A percentile compares a stretch with the other conserved stretches of the same genome.
Conservation (phyloP, 1,284 basidiomycete species). For the Austroboletus rostrupii region DNA sequence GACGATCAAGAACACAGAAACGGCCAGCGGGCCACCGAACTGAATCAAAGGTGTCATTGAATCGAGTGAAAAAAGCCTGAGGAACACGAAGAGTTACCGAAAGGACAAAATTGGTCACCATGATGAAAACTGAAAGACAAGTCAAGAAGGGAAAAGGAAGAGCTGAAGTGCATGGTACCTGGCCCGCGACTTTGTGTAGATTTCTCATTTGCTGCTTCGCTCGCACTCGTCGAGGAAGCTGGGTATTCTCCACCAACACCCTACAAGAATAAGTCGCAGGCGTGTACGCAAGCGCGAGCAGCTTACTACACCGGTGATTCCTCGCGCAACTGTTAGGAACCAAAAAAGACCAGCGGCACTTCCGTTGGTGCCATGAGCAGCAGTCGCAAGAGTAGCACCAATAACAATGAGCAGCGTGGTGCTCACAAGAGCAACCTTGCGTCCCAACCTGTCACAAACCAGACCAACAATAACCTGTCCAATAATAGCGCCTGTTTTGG, state of each 20-base stretch:
- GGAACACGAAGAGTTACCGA: constrained; percentile 32
- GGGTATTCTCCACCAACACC: constrained; percentile 80
- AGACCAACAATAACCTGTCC: constrained; percentile 69
- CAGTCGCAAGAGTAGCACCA: constrained; percentile 70
- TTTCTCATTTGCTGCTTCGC: constrained; percentile 72
- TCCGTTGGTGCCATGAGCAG: constrained; percentile 61
- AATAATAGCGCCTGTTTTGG: constrained; percentile 53
- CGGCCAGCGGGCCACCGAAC: constrained; percentile 70
- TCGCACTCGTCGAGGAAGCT: constrained; percentile 62
- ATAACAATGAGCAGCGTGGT: constrained; percentile 71
- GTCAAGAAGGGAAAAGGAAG: constrained; percentile 1
- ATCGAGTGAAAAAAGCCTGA: constrained; percentile 14
- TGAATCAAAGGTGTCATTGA: constrained; percentile 20
- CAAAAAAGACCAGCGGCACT: constrained; percentile 65
- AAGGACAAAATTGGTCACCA: constrained; percentile 72
- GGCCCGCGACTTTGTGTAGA: constrained; percentile 60
- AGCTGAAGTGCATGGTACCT: constrained; percentile 30
- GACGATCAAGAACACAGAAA: constrained; percentile 70
- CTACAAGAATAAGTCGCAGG: constrained; percentile 28
- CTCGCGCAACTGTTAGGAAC: constrained; percentile 73
- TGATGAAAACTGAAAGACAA: constrained; percentile 52
- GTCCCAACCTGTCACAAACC: constrained; percentile 67
- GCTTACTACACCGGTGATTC: constrained; percentile 66
- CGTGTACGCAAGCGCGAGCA: not conserved
- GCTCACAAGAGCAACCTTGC: constrained; percentile 66